Evolutionary conservation across 371 early-diverging fungal genomes (phyloP).

Genomic region (Blastocladiella emersonii): DNA sequence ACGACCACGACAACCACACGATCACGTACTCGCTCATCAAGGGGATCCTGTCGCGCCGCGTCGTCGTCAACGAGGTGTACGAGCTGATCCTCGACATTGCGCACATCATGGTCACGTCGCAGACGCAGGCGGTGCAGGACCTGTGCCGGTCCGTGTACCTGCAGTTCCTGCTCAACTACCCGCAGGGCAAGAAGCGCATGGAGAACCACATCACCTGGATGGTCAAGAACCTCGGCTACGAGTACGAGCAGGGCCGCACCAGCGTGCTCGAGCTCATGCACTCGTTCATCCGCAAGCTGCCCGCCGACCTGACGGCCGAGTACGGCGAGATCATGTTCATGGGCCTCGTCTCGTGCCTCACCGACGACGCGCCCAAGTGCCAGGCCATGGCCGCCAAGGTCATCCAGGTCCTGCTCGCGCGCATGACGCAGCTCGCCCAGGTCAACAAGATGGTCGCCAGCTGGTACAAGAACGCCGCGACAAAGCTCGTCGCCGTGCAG

Average conservation of each 20-base stretch:
- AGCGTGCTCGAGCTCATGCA: constrained; percentile 75
- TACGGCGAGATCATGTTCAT: constrained; percentile 70
- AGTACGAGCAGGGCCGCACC: constrained; percentile 74
- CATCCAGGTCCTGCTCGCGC: constrained; percentile 45
- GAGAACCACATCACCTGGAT: constrained; percentile 68
- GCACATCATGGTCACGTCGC: constrained; percentile 72
- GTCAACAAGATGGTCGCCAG: constrained; percentile 55
- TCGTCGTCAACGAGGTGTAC: constrained; percentile 76
- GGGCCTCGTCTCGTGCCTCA: constrained; percentile 63
- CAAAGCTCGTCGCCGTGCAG: constrained; percentile 62
- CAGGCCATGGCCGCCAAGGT: constrained; percentile 70
- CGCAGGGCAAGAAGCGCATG: constrained; percentile 66
- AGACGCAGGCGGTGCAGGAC: constrained; percentile 59
- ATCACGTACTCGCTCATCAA: constrained; percentile 72
- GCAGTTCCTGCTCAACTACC: constrained; percentile 87
- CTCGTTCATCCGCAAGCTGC: constrained; percentile 58
- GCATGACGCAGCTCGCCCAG: constrained; percentile 38
- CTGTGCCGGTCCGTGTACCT: constrained; percentile 65
- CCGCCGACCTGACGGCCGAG: constrained; percentile 52
- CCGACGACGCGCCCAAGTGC: constrained; percentile 81
- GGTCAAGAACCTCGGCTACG: constrained; percentile 74
- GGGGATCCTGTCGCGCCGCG: constrained; percentile 68
- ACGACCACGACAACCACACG: constrained; percentile 67
- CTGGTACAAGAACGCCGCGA: constrained; percentile 26
- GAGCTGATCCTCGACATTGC: constrained; percentile 71